A percentile compares a stretch with the other conserved stretches of the same genome.
Evolutionary conservation across 2,329 filamentous ascomycete genomes (phyloP).

Genomic region (Chrysoporthe cubensis): DNA sequence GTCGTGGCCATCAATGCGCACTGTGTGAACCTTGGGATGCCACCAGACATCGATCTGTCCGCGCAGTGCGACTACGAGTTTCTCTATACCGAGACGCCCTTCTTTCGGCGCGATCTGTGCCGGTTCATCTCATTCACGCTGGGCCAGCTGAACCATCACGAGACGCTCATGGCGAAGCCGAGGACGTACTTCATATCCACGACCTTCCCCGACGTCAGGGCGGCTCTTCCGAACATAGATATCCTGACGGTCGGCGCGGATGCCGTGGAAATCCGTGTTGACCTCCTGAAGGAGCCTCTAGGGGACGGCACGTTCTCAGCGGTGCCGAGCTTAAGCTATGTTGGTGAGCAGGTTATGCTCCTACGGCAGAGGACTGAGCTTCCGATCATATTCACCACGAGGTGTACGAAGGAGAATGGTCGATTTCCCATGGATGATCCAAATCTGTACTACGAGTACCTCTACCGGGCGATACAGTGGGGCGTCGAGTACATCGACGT

Average conservation of each 20-base stretch:
- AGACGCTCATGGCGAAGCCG: constrained; percentile 75
- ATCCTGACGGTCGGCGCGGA: constrained; percentile 87
- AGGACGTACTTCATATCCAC: constrained; percentile 86
- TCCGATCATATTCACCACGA: constrained; percentile 87
- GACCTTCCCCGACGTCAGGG: constrained; percentile 83
- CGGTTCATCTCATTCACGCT: constrained; percentile 80
- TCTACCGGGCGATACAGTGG: constrained; percentile 86
- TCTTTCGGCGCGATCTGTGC: constrained; percentile 75
- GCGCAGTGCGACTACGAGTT: constrained; percentile 82
- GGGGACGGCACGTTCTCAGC: constrained; percentile 63
- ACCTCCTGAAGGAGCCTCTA: constrained; percentile 75
- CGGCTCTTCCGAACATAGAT: constrained; percentile 81
- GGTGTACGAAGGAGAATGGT: constrained; percentile 81
- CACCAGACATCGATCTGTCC: constrained; percentile 68
- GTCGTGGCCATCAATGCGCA: constrained; percentile 77
- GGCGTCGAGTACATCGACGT: constrained; percentile 90
- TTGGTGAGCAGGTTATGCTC: constrained; percentile 84
- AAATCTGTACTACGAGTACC: constrained; percentile 73
- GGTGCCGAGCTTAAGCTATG: constrained; percentile 80
- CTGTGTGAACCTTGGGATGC: constrained; percentile 72
- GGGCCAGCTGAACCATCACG: constrained; percentile 78
- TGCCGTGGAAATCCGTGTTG: constrained; percentile 82
- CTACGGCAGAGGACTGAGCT: constrained; percentile 82
- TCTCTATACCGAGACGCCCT: constrained; percentile 74
- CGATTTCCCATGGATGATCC: constrained; percentile 84